Base-by-base conservation (phyloP, 1,139 yeast genomes). In the Suhomyces bokatorum region DNA sequence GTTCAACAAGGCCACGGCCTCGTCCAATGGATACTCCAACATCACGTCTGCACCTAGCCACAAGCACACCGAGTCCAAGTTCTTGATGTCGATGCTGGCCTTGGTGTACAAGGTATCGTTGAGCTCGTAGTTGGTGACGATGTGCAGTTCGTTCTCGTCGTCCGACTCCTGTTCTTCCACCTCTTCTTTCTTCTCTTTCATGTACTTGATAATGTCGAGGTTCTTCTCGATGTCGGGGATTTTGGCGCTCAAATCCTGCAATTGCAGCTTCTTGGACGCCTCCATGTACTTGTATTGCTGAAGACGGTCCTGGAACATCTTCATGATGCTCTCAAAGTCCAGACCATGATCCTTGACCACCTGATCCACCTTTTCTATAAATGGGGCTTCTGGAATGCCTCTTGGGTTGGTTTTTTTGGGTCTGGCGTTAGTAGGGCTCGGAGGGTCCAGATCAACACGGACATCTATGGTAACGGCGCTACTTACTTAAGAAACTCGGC, bases 1-100 rank as follows among this genome's bases (percentile, higher is more conserved):
- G 22, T 74, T 62, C 48, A 95, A 71, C 56, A 95, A 73, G 27
- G 73, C 83, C 40, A 83, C 77, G 1, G 99, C 99, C 62, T 93
- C 99, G 37, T 80, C 86, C 31, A 89, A 73, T 5, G 97, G 91
- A 62, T 93, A 93, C 62, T 93, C 99, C 58, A 95, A 74, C 99
- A 93, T 93, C 15, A 93, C 95, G 58, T 91, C 96, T 1, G 99
- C 98, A 10, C 99, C 99, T 16, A 93, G 75, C 99, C 99, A 93
- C 44, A 93, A 75, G 52, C 81, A 82, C 2, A 93, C 99, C 2
- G 75, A 67, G 32, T 73, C 58, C 48, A 72, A 60, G 30, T 62
- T 66, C 32, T 71, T 65, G 16, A 72, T 61, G 40, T 86, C 80
- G 32, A 93, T 75, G 31, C 75, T 75, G 2, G 99, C 99, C 49